Conservation (phyloP, 176 grass and related monocot species). For the Pontederia crassipes region DNA sequence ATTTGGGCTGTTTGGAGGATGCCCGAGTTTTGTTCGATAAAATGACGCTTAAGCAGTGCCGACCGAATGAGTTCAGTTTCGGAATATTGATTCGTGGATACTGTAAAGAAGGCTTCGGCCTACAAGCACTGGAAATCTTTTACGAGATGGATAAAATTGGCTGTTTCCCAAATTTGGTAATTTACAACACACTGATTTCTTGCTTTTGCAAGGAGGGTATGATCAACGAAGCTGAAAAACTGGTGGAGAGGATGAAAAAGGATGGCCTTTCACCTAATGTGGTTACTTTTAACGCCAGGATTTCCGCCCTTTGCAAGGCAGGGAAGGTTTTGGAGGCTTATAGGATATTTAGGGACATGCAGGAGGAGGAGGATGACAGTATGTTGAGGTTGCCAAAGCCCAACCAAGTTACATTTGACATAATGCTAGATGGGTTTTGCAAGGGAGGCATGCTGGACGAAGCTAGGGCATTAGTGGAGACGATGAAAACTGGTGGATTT, state of each 20-base stretch:
- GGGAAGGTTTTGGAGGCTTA: constrained; percentile 67
- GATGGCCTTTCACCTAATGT: constrained; percentile 59
- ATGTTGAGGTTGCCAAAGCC: constrained; percentile 55
- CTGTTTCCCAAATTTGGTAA: constrained; percentile 46
- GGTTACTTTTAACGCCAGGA: constrained; percentile 84
- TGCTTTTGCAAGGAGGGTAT: constrained; percentile 70
- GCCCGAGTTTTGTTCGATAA: constrained; percentile 72
- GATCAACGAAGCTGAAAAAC: constrained; percentile 56
- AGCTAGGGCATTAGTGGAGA: constrained; percentile 52
- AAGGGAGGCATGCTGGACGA: constrained; percentile 67
- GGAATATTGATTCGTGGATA: constrained; percentile 71
- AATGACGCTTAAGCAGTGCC: constrained; percentile 45
- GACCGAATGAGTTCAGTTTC: constrained; percentile 56
- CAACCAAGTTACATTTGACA: constrained; percentile 68
- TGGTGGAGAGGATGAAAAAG: constrained; percentile 65
- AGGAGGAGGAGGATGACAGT: constrained; percentile 37
- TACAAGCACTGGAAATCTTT: constrained; percentile 39
- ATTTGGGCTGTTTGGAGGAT: constrained; percentile 51
- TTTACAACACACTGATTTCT: constrained; percentile 63
- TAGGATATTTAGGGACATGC: constrained; percentile 87
- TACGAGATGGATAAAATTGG: constrained; percentile 37
- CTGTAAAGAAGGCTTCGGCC: constrained; percentile 32
- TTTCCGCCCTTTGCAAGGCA: constrained; percentile 72
- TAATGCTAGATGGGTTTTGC: constrained; percentile 80
- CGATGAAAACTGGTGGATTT: constrained; percentile 69